These are phyloP conservation scores for Cairneyella variabilis DNA, from an alignment of 495 filamentous ascomycete genomes.

Conservation along the genomic window DNA sequence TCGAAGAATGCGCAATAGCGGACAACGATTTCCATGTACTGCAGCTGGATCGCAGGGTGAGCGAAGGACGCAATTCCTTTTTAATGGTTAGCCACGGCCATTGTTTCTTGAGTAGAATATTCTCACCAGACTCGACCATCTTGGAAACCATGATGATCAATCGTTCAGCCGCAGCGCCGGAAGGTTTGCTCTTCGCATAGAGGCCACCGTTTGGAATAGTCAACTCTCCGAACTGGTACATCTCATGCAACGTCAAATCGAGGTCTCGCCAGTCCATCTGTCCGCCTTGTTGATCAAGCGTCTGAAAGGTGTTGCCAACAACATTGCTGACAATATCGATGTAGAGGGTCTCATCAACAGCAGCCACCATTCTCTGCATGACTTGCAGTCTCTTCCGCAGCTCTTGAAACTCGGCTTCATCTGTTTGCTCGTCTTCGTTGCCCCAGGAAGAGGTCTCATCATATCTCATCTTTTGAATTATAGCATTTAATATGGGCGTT, in stretches of 20 bases:
- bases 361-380: constrained; percentile 84
- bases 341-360: constrained; percentile 79
- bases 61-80: constrained; percentile 76
- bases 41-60: constrained; percentile 87
- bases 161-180: constrained; percentile 66
- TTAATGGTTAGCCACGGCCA: constrained; percentile 20
- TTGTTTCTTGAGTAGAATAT: neutral
- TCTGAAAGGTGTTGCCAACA: constrained; percentile 77
- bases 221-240: constrained; percentile 93
- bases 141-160: constrained; percentile 87
- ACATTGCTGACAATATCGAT: constrained; percentile 80
- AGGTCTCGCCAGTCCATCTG: constrained; percentile 92
- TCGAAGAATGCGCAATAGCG: constrained; percentile 94
- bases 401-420: constrained; percentile 98
- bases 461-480: constrained; percentile 92
- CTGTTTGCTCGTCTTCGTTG: constrained; percentile 87
- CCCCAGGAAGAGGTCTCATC: constrained; percentile 95
- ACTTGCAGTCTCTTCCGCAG: constrained; percentile 83
- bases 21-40: constrained; percentile 98
- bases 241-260: constrained; percentile 93
- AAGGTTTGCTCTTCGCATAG: constrained; percentile 75
- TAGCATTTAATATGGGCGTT: constrained; percentile 80
- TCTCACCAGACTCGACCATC: constrained; percentile 87
- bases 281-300: constrained; percentile 61
- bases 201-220: constrained; percentile 80